phyloP scores from a whole-genome alignment of 2,329 filamentous ascomycete species.

The Penicillium decumbens region DNA sequence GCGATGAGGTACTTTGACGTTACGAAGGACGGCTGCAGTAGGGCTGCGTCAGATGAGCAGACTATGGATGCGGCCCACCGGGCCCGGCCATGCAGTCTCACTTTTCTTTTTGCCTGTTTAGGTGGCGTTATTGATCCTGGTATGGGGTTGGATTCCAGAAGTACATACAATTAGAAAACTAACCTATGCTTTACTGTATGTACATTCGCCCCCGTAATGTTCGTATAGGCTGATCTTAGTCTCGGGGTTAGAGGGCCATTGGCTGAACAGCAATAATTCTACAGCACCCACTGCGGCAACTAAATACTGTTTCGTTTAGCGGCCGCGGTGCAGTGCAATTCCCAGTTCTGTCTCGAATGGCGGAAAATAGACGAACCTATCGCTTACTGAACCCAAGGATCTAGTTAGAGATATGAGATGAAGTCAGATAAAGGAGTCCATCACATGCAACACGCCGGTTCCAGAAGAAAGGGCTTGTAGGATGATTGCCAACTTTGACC shows the following conservation, averaged over 20 bases:
- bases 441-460: constrained; percentile 1
- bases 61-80: constrained; percentile 10
- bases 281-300: neutral
- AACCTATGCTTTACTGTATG: neutral
- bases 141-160: neutral
- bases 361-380: neutral
- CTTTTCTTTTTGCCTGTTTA: constrained; percentile 5
- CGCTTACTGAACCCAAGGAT: constrained; percentile 14
- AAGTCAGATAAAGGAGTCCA: neutral
- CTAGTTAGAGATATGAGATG: neutral
- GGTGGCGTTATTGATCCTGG: neutral
- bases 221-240: neutral
- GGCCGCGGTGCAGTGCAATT: neutral
- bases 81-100: constrained; percentile 20
- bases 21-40: constrained; percentile 1
- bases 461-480: neutral
- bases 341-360: neutral
- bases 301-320: neutral
- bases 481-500: constrained; percentile 21
- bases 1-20: neutral
- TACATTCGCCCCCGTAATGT: neutral
- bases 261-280: constrained; percentile 4
- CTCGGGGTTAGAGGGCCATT: neutral
- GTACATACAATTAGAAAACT: neutral
- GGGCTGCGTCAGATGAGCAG: constrained; percentile 7